A percentile compares a stretch with the other conserved stretches of the same genome.
Evolutionary conservation across 176 grass and related monocot genomes (phyloP).

Genomic region (Hordeum marinum): DNA sequence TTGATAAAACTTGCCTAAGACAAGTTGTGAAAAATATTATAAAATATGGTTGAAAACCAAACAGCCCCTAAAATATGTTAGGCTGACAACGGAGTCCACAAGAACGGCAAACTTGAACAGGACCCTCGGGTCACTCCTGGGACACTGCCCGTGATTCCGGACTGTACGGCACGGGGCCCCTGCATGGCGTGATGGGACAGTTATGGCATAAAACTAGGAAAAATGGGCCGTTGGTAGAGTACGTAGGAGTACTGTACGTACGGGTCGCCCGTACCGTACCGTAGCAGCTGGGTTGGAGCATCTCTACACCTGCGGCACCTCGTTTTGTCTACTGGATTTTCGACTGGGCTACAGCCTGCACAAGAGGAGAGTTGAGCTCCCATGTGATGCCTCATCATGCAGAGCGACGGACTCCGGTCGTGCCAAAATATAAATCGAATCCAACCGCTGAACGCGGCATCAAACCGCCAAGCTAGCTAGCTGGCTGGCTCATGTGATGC

Average conservation of each 20-base stretch:
- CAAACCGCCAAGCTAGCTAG: neutral
- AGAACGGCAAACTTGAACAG: too few species aligned
- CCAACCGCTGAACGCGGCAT: neutral
- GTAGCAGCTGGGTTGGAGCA: neutral
- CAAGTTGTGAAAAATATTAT: too few species aligned
- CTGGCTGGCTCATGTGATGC: neutral
- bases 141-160: constrained; percentile 17
- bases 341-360: too few species aligned
- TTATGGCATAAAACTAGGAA: neutral
- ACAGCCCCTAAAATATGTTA: neutral
- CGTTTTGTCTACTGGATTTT: neutral
- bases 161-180: constrained; percentile 10
- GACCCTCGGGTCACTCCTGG: too few species aligned
- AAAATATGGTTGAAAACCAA: too few species aligned
- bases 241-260: neutral
- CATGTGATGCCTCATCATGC: neutral
- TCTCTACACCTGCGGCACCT: neutral
- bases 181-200: neutral
- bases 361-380: neutral
- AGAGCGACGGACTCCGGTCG: too few species aligned
- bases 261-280: neutral
- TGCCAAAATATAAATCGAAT: too few species aligned
- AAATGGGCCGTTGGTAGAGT: too few species aligned
- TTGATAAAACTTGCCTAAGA: too few species aligned
- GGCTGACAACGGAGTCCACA: neutral